These are phyloP conservation scores for Fusarium domesticum DNA, from an alignment of 2,329 filamentous ascomycete genomes.

Conservation along the genomic window DNA sequence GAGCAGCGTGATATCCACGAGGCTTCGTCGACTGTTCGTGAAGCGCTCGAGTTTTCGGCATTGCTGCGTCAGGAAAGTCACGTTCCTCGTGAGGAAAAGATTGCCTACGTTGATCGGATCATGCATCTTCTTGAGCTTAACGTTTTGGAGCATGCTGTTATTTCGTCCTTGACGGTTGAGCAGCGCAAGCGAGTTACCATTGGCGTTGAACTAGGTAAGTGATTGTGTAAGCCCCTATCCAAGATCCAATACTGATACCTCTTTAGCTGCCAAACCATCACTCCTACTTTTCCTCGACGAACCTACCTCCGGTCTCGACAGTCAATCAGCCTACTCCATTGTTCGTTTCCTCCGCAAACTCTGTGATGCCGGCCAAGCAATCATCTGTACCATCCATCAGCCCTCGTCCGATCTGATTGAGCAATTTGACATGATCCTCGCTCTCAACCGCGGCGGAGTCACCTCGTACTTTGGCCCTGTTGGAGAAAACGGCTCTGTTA, in stretches of 20 bases:
- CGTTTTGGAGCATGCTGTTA: constrained; percentile 58
- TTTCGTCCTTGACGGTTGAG: constrained; percentile 57
- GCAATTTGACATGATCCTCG: constrained; percentile 52
- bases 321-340: constrained; percentile 56
- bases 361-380: constrained; percentile 54
- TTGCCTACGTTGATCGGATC: constrained; percentile 63
- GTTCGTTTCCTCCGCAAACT: constrained; percentile 57
- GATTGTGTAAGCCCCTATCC: background rate
- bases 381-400: constrained; percentile 59
- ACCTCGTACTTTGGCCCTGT: constrained; percentile 54
- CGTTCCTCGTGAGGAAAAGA: constrained; percentile 57
- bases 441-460: constrained; percentile 50
- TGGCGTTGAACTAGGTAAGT: constrained; percentile 44
- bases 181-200: constrained; percentile 54
- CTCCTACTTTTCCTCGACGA: constrained; percentile 62
- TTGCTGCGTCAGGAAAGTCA: constrained; percentile 57
- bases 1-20: constrained; percentile 65
- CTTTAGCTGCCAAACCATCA: constrained; percentile 46
- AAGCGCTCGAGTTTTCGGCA: constrained; percentile 64
- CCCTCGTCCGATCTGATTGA: constrained; percentile 52
- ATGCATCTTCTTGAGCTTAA: constrained; percentile 64
- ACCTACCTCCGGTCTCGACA: constrained; percentile 54
- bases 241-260: background rate
- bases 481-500: constrained; percentile 42
- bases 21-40: constrained; percentile 60